phyloP scores from a whole-genome alignment of 2,329 filamentous ascomycete species.

The Trichophyton verrucosum region DNA sequence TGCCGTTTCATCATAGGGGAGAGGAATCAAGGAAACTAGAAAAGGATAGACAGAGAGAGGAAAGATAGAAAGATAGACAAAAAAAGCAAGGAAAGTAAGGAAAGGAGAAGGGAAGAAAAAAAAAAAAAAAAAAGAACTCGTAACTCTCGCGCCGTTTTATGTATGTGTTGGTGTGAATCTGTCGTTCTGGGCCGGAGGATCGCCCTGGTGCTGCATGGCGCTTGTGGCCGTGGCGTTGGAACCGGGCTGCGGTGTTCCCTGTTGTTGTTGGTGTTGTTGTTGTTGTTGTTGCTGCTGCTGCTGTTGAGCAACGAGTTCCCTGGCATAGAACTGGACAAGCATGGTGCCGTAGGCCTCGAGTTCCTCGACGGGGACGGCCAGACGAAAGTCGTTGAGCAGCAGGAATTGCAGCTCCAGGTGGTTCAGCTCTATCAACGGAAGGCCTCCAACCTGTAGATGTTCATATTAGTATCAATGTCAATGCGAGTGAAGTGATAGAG shows the following conservation, averaged over 20 bases:
- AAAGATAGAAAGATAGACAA: background rate
- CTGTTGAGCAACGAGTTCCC: constrained; percentile 62
- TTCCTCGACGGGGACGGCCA: constrained; percentile 86
- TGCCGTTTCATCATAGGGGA: background rate
- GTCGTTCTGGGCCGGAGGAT: background rate
- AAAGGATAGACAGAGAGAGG: background rate
- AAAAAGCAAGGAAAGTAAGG: background rate
- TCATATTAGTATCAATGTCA: background rate
- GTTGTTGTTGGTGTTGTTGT: background rate
- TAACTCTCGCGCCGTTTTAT: background rate
- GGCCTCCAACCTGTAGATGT: constrained; percentile 64
- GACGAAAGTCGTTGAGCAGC: constrained; percentile 86
- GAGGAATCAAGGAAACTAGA: background rate
- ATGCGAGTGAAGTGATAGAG: no score
- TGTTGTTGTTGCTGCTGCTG: background rate
- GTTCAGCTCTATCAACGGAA: constrained; percentile 85
- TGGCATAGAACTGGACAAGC: constrained; percentile 93
- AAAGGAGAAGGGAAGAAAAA: background rate
- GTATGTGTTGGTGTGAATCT: background rate
- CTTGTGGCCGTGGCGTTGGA: background rate
- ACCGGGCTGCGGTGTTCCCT: background rate
- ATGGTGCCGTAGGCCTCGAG: constrained; percentile 96
- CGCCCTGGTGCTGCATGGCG: background rate
- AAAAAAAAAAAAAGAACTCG: background rate
- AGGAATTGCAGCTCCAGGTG: constrained; percentile 94